Percentiles rank a stretch among this genome's conserved stretches.
Conservation (phyloP, 2,329 filamentous ascomycete genomes). For the Neurospora sp. region DNA sequence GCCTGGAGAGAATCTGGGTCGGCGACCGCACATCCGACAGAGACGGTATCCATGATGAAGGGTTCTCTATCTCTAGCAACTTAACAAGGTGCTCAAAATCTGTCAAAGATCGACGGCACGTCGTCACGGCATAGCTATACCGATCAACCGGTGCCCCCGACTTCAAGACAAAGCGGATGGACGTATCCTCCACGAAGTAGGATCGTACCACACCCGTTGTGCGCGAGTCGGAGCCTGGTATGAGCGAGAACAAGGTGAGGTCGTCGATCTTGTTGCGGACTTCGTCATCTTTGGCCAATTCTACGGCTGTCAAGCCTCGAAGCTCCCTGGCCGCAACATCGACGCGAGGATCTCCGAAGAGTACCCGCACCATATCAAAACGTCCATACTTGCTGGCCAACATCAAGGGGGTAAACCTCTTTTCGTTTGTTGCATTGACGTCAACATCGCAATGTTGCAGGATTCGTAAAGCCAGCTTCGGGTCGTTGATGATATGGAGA, state of each 20-base stretch:
- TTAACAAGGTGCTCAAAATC: constrained; percentile 88
- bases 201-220: constrained; percentile 90
- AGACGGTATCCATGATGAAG: constrained; percentile 86
- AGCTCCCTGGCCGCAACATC: constrained; percentile 77
- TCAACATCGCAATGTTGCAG: constrained; percentile 85
- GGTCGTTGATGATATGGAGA: constrained; percentile 89
- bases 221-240: constrained; percentile 62
- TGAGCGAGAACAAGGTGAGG: constrained; percentile 70
- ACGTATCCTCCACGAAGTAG: constrained; percentile 95
- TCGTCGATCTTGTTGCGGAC: constrained; percentile 95
- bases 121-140: constrained; percentile 86
- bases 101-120: constrained; percentile 73
- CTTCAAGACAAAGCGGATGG: constrained; percentile 85
- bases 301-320: constrained; percentile 84
- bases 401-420: constrained; percentile 91
- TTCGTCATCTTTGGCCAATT: constrained; percentile 95
- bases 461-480: constrained; percentile 63
- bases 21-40: constrained; percentile 72
- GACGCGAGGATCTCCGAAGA: constrained; percentile 82
- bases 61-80: constrained; percentile 79
- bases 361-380: constrained; percentile 79
- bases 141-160: constrained; percentile 78
- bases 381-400: constrained; percentile 96
- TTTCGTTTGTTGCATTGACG: constrained; percentile 91
- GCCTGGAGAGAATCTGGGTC: constrained; percentile 87